Evolutionary conservation across 2,329 filamentous ascomycete species (phyloP).

Genomic region (Pyrenophora teres): DNA sequence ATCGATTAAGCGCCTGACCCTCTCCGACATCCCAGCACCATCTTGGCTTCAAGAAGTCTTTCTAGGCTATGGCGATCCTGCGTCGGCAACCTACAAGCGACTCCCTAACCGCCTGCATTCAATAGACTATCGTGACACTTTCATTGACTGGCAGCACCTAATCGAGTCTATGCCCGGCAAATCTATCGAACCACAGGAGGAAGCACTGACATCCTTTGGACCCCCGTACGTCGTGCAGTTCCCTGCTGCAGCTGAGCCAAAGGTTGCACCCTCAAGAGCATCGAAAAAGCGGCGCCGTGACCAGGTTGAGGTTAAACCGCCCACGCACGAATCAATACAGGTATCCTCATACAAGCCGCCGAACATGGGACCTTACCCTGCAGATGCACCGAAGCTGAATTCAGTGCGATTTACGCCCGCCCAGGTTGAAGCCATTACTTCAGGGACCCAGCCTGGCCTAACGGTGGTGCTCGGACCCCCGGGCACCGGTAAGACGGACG

Average conservation of each 20-base stretch:
- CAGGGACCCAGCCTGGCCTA: constrained; percentile 90
- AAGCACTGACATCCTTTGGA: constrained; percentile 73
- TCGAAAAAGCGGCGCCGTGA: constrained; percentile 89
- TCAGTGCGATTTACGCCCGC: constrained; percentile 84
- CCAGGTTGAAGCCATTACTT: constrained; percentile 90
- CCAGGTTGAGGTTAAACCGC: constrained; percentile 65
- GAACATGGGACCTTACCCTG: constrained; percentile 87
- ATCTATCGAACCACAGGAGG: constrained; percentile 77
- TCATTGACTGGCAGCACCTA: constrained; percentile 93
- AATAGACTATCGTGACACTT: constrained; percentile 91
- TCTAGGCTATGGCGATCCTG: constrained; percentile 92
- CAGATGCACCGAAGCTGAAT: constrained; percentile 82
- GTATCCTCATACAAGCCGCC: constrained; percentile 89
- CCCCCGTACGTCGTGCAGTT: constrained; percentile 87
- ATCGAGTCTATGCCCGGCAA: constrained; percentile 88
- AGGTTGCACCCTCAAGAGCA: constrained; percentile 58
- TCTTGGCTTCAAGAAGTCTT: constrained; percentile 97
- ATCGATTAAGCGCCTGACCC: constrained; percentile 82
- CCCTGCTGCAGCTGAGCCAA: constrained; percentile 42
- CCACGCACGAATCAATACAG: constrained; percentile 66
- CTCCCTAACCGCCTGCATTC: constrained; percentile 76
- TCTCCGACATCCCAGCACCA: constrained; percentile 84
- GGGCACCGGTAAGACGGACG: constrained; percentile 98
- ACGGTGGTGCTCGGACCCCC: constrained; percentile 94
- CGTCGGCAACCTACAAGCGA: constrained; percentile 83